Evolutionary conservation across 2,329 filamentous ascomycete species (phyloP), one percentile per base, ranked within the genome.

Genomic region (Alternaria infectoria): DNA sequence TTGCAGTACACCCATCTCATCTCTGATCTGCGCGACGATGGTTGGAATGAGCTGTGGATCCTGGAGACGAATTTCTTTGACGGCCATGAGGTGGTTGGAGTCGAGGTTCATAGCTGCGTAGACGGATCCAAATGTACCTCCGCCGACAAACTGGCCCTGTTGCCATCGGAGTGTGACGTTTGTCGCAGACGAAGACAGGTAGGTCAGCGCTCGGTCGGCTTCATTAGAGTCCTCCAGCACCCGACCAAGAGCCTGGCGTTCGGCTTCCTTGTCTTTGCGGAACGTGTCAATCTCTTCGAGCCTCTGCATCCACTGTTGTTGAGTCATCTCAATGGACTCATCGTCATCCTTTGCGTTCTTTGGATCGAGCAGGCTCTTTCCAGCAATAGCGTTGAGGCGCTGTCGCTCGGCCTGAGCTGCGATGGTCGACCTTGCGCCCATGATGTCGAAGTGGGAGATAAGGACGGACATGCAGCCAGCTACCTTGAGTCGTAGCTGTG

Each of bases 371-470:
- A 91, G 87, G 74, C 91, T 89, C 74, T 93, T 91, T 26, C 91
- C 90, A 57, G 91, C 88, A 62, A 93, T 84, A 26, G 92, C 91
- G 73, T 97, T 95, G 69, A 94, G 87, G 46, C 92, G 88, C 76
- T 97, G 93, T 78, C 93, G 94, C 81, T 99, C 96, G 2, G 93
- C 93, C 81, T 97, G 93, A 5, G 96, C 96, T 11, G 96, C 96
- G 66, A 97, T 86, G 45, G 91, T 97, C 7, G 94, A 97, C 74
- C 95, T 89, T 25, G 96, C 96, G 23, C 96, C 96, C 91, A 99
- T 97, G 80, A 99, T 98, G 79, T 99, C 96, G 74, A 99, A 99
- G 80, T 99, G 96, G 10, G 94, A 97, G 70, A 99, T 98, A 52
- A 99, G 85, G 23, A 99, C 86, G 19, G 93, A 94, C 96, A 99